Evolutionary conservation across 768 basidiomycete species (phyloP).

Genomic region (Tylopilus felleus): DNA sequence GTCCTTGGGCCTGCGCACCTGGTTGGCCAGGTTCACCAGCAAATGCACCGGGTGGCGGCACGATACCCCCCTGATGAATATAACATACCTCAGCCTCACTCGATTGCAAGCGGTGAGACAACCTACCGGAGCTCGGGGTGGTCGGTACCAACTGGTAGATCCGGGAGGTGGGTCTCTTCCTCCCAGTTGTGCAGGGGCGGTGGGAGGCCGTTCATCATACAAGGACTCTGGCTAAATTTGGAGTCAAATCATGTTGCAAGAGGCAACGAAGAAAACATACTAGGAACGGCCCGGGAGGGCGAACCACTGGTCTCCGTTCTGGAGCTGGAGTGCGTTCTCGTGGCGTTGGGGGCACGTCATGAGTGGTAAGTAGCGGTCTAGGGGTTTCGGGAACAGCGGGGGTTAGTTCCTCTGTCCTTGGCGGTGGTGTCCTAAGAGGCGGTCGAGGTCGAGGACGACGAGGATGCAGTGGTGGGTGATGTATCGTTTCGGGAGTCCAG

Average conservation of each 20-base stretch:
- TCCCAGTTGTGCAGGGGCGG: slow-evolving; percentile 22
- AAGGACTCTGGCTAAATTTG: slow-evolving; percentile 17
- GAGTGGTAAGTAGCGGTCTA: neutral
- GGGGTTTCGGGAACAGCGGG: slow-evolving; percentile 3
- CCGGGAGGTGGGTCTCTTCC: slow-evolving; percentile 14
- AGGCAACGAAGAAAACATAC: slow-evolving; percentile 8
- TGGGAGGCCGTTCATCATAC: slow-evolving; percentile 23
- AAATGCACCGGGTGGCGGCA: slow-evolving; percentile 29
- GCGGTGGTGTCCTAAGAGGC: neutral
- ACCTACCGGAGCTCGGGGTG: slow-evolving; percentile 18
- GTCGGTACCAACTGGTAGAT: slow-evolving; percentile 25
- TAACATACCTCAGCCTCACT: neutral
- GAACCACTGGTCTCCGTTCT: slow-evolving; percentile 23
- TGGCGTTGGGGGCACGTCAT: slow-evolving; percentile 11
- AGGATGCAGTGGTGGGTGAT: slow-evolving; percentile 6
- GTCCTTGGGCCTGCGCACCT: slow-evolving; percentile 24
- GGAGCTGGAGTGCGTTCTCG: slow-evolving; percentile 17
- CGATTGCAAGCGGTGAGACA: neutral
- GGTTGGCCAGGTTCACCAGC: slow-evolving; percentile 16
- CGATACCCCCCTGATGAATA: slow-evolving; percentile 15
- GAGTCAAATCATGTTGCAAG: slow-evolving; percentile 4
- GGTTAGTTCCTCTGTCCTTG: neutral
- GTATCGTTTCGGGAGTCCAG: slow-evolving; percentile 21
- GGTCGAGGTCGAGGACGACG: slow-evolving; percentile 10
- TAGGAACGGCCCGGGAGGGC: slow-evolving; percentile 18